Base-by-base conservation (phyloP, 257 asterid genomes). In the Gynochthodes officinalis region DNA sequence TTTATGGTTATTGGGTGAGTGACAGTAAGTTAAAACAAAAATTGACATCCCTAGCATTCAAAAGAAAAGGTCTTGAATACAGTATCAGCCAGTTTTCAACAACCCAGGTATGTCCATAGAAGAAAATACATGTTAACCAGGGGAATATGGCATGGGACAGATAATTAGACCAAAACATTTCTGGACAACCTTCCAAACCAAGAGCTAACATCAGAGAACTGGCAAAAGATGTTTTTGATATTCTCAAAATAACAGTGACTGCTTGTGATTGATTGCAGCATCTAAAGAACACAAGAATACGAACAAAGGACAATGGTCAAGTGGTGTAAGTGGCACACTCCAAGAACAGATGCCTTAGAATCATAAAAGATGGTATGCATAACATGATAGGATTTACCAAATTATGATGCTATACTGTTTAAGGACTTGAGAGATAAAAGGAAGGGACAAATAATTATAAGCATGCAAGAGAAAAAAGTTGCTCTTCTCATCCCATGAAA, bases 241-340 rank as follows among this genome's bases (percentile, higher is more conserved):
- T 53, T n/a, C n/a, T n/a, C n/a, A n/a, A n/a, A n/a, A n/a, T n/a
- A n/a, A n/a, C n/a, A n/a, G n/a, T n/a, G n/a, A n/a, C n/a, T 35
- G 68, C 49, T 37, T 64, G 27, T 14, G 32, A 39, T 64, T n/a
- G 14, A 10, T 64, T 32, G 11, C 37, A 28, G 44, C 49, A 63
- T 63, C 68, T 63, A 63, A 19, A 63, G 48, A 37, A 63, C 46
- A 46, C 49, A 28, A 63, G 44, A 23, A 42, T 19, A 64, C 25
- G 42, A 9, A 42, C 35, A 40, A 42, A 64, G 7, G 14, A n/a
- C 35, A n/a, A 63, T 1, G 7, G 10, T 53, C 60, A 21, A 0
- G 12, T 7, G 49, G 49, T 54, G 12, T 2, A 25, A 54, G 10
- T 23, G 61, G 25, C 3, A 54, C 16, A 25, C 3, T 54, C 28